Percentiles rank a stretch among this genome's conserved stretches.
These are phyloP conservation scores for Leucogyrophana mollusca DNA, from an alignment of 768 basidiomycete genomes.

Conservation along the genomic window DNA sequence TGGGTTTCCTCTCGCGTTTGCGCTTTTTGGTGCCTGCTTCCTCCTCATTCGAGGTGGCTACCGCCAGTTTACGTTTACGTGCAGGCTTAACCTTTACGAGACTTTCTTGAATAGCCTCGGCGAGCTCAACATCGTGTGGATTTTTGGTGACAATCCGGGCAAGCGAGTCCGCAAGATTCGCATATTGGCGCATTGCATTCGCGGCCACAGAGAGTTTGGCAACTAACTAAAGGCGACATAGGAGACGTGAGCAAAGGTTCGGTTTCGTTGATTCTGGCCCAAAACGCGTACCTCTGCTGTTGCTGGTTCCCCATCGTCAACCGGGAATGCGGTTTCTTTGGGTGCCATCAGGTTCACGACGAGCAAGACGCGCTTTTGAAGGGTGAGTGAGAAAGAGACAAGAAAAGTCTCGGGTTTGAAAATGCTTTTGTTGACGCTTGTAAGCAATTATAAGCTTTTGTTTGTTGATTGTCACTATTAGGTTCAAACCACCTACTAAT, in stretches of 20 bases:
- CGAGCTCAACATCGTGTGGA: slow-evolving; percentile 28
- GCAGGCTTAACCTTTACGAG: slow-evolving; percentile 26
- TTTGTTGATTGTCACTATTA: slow-evolving; percentile 36
- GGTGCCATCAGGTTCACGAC: slow-evolving; percentile 21
- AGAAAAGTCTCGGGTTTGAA: slow-evolving; percentile 39
- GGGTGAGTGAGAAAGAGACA: slow-evolving; percentile 26
- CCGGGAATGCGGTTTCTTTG: slow-evolving; percentile 22
- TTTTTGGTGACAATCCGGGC: slow-evolving; percentile 45
- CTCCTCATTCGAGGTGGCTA: slow-evolving; percentile 26
- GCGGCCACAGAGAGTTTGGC: slow-evolving; percentile 55
- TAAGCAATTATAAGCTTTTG: slow-evolving; percentile 36
- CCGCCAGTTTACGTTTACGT: slow-evolving; percentile 53
- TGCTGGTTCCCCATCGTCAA: slow-evolving; percentile 23
- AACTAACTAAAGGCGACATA: slow-evolving; percentile 44
- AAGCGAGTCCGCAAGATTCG: slow-evolving; percentile 59
- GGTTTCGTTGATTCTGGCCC: neutral
- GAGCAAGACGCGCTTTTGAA: slow-evolving; percentile 23
- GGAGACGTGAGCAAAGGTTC: slow-evolving; percentile 17
- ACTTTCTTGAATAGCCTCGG: slow-evolving; percentile 20
- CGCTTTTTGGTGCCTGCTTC: slow-evolving; percentile 36
- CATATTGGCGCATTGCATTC: slow-evolving; percentile 61
- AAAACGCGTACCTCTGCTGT: slow-evolving; percentile 28
- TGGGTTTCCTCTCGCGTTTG: slow-evolving; percentile 54
- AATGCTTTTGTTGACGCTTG: slow-evolving; percentile 38
- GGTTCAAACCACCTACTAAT: slow-evolving; percentile 38